A percentile compares a stretch with the other conserved stretches of the same genome.
phyloP scores from a whole-genome alignment of 139 green algal species.

The Auxenochlorella pyrenoidosa region DNA sequence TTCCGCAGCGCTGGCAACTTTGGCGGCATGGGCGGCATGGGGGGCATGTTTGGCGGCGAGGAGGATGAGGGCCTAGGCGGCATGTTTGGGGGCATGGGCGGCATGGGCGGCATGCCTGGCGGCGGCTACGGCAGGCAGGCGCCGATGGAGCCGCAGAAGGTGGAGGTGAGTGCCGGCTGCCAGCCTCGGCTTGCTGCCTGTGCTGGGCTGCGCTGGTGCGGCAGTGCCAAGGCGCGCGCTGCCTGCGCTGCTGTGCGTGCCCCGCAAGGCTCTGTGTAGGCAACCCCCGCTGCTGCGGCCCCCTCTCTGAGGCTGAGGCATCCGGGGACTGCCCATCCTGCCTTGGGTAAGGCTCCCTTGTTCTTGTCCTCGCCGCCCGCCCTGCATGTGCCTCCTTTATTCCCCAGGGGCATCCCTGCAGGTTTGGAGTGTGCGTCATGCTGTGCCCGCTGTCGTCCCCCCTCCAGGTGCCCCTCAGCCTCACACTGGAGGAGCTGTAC shows the following conservation, averaged over 20 bases:
- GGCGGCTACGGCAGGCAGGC: background rate
- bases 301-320: no score
- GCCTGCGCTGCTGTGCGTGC: background rate
- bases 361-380: no score
- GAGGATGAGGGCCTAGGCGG: background rate
- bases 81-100: slow-evolving; percentile 38
- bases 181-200: no score
- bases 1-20: background rate
- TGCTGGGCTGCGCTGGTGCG: background rate
- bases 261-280: background rate
- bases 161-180: slow-evolving; percentile 1
- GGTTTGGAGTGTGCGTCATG: no score
- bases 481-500: slow-evolving; percentile 66
- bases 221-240: no score
- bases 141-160: slow-evolving; percentile 37
- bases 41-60: slow-evolving; percentile 24
- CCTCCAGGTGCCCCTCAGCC: slow-evolving; percentile 46
- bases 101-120: background rate
- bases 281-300: no score
- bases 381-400: background rate
- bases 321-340: no score
- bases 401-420: background rate
- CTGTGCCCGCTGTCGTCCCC: background rate
- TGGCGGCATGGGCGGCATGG: slow-evolving; percentile 29
- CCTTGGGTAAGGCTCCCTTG: no score